Base-by-base conservation (phyloP, 371 early-diverging fungal species). In the Mucor indicus region DNA sequence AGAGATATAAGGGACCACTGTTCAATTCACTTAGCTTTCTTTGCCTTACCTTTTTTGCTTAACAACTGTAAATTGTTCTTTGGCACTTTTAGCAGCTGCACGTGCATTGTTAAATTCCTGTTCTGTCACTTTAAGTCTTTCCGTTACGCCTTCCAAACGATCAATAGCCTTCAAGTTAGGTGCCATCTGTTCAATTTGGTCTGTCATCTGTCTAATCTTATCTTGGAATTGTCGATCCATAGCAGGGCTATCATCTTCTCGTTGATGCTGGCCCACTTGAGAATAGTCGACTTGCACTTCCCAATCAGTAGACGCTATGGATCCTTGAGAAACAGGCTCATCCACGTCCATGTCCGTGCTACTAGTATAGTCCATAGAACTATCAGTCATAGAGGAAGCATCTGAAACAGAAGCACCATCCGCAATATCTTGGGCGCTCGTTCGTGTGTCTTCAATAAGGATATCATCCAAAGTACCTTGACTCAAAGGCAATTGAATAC, bases 161-260 rank as follows among this genome's bases (percentile, higher is more conserved):
- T 93, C 90, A 49, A 85, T 75, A 0, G 93, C 93, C 37, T 91
- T 86, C 55, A 94, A 73, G 57, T 93, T 95, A 3, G 96, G 98
- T 4, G 91, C 90, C 67, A 96, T 72, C 37, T 82, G 75, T 21
- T 95, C 95, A 50, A 96, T 86, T 36, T 95, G 91, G 1, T 68
- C 68, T 0, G 77, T 44, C 8, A 90, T 60, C 8, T 70, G 72
- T 50, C 82, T 75, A 21, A 95, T 69, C 16, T 80, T 68, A 7
- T 89, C 87, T 44, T 79, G 67, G 53, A 89, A 91, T 39, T 87
- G 77, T 19, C 77, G 70, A 38, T 90, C 90, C 17, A 85, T 60
- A 4, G 68, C 73, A 13, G 68, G 62, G 29, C 68, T 64, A 55
- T 60, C 64, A 56, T 91, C 65, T 50, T 69, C 25, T 19, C 67